Base-by-base conservation (phyloP, 2,329 filamentous ascomycete genomes). In the Fusarium chlamydosporum region DNA sequence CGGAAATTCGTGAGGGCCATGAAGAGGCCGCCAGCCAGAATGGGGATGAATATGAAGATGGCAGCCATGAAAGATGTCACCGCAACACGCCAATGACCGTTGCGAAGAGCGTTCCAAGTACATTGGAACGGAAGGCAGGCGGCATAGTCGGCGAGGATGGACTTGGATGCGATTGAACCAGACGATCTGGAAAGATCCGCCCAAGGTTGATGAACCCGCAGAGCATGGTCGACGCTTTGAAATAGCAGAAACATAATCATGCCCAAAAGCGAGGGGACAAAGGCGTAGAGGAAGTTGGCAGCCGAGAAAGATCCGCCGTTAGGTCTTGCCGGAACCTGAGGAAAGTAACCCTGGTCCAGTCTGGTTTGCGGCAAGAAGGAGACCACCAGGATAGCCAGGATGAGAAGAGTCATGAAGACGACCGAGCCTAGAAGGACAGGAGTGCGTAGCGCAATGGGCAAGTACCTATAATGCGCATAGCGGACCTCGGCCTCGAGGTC, bases 281-380 rank as follows among this genome's bases (percentile, higher is more conserved):
- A 93, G 64, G 87, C 89, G 82, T 94, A 97, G 51, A 97, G 81
- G 80, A 97, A 97, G 79, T 97, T 93, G 50, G 93, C 92, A 1
- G 92, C 84, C 2, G 93, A 96, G 79, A 96, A 97, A 18, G 91
- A 92, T 27, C 82, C 82, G 0, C 79, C 74, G 5, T 85, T 82
- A 2, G 92, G 88, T 4, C 83, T 81, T 0, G 90, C 88, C 11
- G 84, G 81, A 1, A 97, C 81, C 8, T 85, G 82, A 4, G 94
- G 93, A 8, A 85, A 78, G 77, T 97, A 97, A 10, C 94, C 94
- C 9, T 83, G 77, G 37, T 86, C 80, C 31, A 97, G 84, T 12
- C 87, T 85, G 10, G 87, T 89, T 7, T 85, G 82, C 38, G 91
- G 89, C 63, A 94, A 83, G 78, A 97, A 97, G 66, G 91, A 94